Evolutionary conservation across 129 eudicot species (phyloP), one percentile per base, ranked within the genome.

Genomic region (Lonicera japonica): DNA sequence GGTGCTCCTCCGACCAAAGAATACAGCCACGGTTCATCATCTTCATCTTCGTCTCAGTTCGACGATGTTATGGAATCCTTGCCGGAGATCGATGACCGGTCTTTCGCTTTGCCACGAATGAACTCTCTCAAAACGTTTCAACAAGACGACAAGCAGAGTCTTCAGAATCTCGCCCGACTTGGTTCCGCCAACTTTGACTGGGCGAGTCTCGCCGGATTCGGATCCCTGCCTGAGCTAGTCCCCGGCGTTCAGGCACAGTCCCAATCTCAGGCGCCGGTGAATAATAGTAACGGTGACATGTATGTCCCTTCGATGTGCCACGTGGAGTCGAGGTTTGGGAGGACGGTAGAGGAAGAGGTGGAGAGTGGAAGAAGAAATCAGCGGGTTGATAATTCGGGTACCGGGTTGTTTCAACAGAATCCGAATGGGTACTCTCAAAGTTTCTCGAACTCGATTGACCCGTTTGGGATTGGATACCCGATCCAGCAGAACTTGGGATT

Each of bases 1-100:
- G n/a, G n/a, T n/a, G n/a, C 77, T 5, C 67, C 40, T 21, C 55
- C 54, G 66, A 72, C 81, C 63, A 92, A 83, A 40, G 99, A 92
- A 56, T 77, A 75, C 41, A 87, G 96, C 76, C 85, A 77, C 51
- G 88, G 80, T 14, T 89, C 95, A 12, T 85, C 95, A 0, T 71
- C 89, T 0, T 84, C 98, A 8, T 78, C 80, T 0, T 87, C 98
- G 0, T 87, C 96, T 18, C 95, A 87, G 50, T 85, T 82, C 67
- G 95, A 87, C 46, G 95, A 91, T 54, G 76, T 91, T 16, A 51
- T 87, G 36, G 98, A 91, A 41, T 80, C 96, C 1, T 10, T 84
- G 10, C 89, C 96, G 18, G 94, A 82, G 21, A 77, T 84, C 1
- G 74, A 79, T 34, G 83, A 82, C 73, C 77, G 87, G 23, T 75